Percentiles rank a stretch among this genome's conserved stretches.
Evolutionary conservation across 148 eudicot species (phyloP).

Genomic region (Tetragonia tetragonoides): DNA sequence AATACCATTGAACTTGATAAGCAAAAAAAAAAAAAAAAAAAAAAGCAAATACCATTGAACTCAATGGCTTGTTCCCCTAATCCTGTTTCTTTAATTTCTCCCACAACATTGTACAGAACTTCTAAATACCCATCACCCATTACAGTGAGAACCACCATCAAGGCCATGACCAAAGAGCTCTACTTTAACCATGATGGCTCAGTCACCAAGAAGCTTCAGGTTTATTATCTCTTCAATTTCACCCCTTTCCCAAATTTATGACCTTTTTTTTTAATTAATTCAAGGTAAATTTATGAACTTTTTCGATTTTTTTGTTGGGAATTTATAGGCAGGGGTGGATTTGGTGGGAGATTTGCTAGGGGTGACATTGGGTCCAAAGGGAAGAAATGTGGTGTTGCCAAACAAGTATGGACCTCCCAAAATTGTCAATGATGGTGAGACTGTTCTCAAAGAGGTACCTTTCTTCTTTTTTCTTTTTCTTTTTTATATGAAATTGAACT

Average conservation of each 20-base stretch:
- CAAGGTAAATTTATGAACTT: not conserved
- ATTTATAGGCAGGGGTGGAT: constrained; percentile 74
- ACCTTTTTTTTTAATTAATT: not conserved
- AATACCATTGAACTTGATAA: too few species aligned
- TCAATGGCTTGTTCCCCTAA: constrained; percentile 44
- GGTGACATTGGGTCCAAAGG: constrained; percentile 93
- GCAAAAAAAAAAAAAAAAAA: too few species aligned
- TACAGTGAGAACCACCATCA: constrained; percentile 26
- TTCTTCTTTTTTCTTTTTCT: not conserved
- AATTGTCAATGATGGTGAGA: constrained; percentile 96
- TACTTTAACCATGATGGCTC: constrained; percentile 85
- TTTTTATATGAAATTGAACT: not conserved
- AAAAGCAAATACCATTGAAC: too few species aligned
- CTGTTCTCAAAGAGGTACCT: constrained; percentile 83
- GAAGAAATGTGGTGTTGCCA: constrained; percentile 86
- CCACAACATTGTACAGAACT: constrained; percentile 23
- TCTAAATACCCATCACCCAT: constrained; percentile 17
- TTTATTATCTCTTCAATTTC: constrained; percentile 18
- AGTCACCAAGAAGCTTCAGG: constrained; percentile 80
- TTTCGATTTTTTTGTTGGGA: constrained; percentile 4
- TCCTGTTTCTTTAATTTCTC: constrained; percentile 36
- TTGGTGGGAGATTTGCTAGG: constrained; percentile 86
- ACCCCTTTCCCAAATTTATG: not conserved
- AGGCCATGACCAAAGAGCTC: constrained; percentile 69
- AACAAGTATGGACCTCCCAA: constrained; percentile 97